These are phyloP conservation scores for Medicago truncatula DNA, from an alignment of 306 rosid genomes.

Conservation along the genomic window DNA sequence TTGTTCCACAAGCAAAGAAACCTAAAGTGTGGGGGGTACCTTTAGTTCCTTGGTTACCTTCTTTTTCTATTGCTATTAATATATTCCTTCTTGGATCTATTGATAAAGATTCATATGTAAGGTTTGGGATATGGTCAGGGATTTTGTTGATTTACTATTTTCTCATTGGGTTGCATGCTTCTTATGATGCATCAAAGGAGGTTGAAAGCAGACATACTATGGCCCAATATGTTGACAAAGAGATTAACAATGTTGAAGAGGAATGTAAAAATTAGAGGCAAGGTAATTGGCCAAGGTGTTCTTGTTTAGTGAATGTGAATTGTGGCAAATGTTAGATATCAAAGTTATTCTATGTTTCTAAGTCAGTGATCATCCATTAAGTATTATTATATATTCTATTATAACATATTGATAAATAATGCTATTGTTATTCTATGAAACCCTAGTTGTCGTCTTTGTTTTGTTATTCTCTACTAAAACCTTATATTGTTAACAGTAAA, in stretches of 20 bases:
- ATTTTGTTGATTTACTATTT: constrained; percentile 45
- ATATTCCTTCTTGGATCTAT: constrained; percentile 84
- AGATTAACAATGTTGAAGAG: background rate
- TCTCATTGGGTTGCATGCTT: constrained; percentile 51
- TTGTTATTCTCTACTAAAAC: too few relatives aligned
- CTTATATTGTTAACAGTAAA: too few relatives aligned
- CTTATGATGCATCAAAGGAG: constrained; percentile 51
- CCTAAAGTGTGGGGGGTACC: constrained; percentile 85
- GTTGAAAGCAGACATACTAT: constrained; percentile 24
- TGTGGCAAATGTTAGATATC: background rate
- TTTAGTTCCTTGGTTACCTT: constrained; percentile 80
- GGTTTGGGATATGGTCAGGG: constrained; percentile 48
- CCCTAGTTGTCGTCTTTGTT: too few relatives aligned
- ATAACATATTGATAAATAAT: too few relatives aligned
- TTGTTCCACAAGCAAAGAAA: constrained; percentile 65
- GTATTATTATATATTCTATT: too few relatives aligned
- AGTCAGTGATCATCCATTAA: too few relatives aligned
- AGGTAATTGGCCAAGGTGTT: background rate
- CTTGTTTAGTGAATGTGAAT: background rate
- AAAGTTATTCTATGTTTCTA: too few relatives aligned
- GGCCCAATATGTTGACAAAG: constrained; percentile 12
- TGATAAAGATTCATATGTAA: constrained; percentile 55
- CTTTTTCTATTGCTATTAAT: constrained; percentile 67
- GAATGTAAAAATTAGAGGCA: constrained; percentile 1
- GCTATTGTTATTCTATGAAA: too few relatives aligned